These are phyloP conservation scores for Naganishia cerealis DNA, from an alignment of 1,284 basidiomycete species.

Conservation along the genomic window DNA sequence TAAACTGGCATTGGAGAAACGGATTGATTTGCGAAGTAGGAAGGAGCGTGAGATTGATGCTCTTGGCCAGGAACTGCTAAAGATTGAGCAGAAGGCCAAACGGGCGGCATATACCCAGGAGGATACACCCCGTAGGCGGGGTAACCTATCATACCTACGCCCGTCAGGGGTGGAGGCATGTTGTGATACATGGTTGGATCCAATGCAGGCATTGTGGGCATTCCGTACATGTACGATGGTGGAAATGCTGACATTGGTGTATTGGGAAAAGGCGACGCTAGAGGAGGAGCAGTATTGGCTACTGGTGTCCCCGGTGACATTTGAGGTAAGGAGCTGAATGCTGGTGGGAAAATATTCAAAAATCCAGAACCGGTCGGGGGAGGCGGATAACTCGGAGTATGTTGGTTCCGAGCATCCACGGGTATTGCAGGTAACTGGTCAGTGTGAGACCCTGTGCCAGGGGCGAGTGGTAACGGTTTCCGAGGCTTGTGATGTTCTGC, in stretches of 20 bases:
- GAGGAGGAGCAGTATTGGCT: neutral
- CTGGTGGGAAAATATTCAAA: neutral
- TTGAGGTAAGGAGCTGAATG: neutral
- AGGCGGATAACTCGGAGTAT: neutral
- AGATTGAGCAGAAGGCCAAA: neutral
- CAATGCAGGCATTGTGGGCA: neutral
- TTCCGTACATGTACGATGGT: constrained; percentile 19
- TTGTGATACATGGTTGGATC: constrained; percentile 6
- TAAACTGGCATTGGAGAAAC: neutral
- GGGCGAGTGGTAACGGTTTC: constrained; percentile 11
- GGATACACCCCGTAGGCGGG: constrained; percentile 18
- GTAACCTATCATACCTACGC: constrained; percentile 12
- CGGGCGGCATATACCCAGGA: constrained; percentile 23
- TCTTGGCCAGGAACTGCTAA: neutral
- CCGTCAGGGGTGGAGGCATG: constrained; percentile 8
- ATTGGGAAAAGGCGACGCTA: constrained; percentile 13
- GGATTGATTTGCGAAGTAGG: neutral
- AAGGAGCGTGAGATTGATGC: neutral
- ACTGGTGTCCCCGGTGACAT: neutral
- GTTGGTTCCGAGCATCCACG: neutral
- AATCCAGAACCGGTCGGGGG: neutral
- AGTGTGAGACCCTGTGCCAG: neutral
- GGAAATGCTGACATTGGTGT: constrained; percentile 11
- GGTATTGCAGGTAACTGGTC: neutral
- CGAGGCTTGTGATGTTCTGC: constrained; percentile 7